Base-by-base conservation (phyloP, 257 asterid species). In the Solanum bulbocastanum region DNA sequence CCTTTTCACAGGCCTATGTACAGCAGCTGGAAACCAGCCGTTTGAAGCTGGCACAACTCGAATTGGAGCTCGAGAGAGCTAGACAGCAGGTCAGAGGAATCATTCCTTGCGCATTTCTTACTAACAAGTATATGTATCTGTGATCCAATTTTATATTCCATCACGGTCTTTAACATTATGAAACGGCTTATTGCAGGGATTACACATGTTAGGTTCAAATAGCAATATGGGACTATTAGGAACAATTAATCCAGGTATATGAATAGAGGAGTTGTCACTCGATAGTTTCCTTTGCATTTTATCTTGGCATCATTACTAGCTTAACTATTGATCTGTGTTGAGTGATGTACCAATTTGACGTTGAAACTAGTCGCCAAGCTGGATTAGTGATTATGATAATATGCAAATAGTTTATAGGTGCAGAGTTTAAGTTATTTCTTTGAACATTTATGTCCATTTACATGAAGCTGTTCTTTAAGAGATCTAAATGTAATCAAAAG, bases 11-110 rank as follows among this genome's bases (percentile, higher is more conserved):
- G 98, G 99, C 98, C 60, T 97, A 96, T 87, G 98, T 97, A 79
- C 98, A 96, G 89, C 95, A 97, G 85, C 87, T 97, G 85, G 99
- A 97, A 88, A 88, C 98, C 10, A 95, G 97, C 91, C 95, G 98
- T 46, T 78, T 96, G 96, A 97, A 95, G 93, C 91, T 97, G 75
- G 99, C 98, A 4, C 99, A 96, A 81, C 91, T 97, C 46, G 99
- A 97, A 90, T 81, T 90, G n/a, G 99, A 97, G 74, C 95, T 96
- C n/a, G 96, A 94, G 87, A 91, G 94, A 92, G 95, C 94, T 88
- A 91, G 96, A 87, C 98, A 94, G 44, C 98, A 94, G 91, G 98
- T 94, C 40, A 66, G 81, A 46, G 23, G 4, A 16, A 49, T 46
- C 68, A 46, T 81, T 33, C 16, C 60, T 86, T 72, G 74, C 37